Evolutionary conservation across 805 yeast species (phyloP).

Genomic region (Yamadazyma sp.): DNA sequence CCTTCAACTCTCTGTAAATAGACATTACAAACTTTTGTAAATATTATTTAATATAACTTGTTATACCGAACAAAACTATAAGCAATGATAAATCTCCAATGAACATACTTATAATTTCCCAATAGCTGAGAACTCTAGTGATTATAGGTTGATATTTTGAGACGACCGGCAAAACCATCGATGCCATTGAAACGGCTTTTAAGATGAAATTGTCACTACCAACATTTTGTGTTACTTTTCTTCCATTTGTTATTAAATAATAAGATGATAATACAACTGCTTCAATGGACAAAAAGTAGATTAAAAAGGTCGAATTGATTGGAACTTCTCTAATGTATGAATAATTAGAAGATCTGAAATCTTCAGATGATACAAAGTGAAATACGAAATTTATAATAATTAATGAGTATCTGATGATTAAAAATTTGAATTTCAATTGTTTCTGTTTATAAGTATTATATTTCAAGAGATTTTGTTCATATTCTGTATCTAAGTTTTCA

Average conservation of each 20-base stretch:
- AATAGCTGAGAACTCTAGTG: slow-evolving; percentile 28
- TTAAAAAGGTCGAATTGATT: slow-evolving; percentile 4
- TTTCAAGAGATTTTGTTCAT: slow-evolving; percentile 25
- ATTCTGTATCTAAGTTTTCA: slow-evolving; percentile 19
- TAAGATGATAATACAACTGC: slow-evolving; percentile 30
- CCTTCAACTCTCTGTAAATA: slow-evolving; percentile 8
- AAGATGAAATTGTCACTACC: slow-evolving; percentile 26
- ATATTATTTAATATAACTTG: slow-evolving; percentile 18
- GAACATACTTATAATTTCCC: slow-evolving; percentile 34
- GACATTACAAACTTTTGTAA: background rate
- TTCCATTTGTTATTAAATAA: slow-evolving; percentile 25
- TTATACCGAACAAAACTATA: slow-evolving; percentile 36
- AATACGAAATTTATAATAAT: slow-evolving; percentile 31
- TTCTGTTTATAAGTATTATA: slow-evolving; percentile 33
- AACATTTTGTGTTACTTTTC: slow-evolving; percentile 20
- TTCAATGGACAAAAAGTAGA: slow-evolving; percentile 30
- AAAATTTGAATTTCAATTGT: slow-evolving; percentile 29
- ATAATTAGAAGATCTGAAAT: slow-evolving; percentile 24
- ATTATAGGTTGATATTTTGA: slow-evolving; percentile 26
- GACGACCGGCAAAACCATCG: slow-evolving; percentile 34
- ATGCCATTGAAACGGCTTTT: slow-evolving; percentile 27
- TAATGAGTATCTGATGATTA: slow-evolving; percentile 25
- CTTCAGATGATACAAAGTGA: slow-evolving; percentile 23
- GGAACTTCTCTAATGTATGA: slow-evolving; percentile 19
- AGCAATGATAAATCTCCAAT: slow-evolving; percentile 36